Percentiles rank a stretch among this genome's conserved stretches.
Evolutionary conservation across 2,329 filamentous ascomycete genomes (phyloP).

Genomic region (Aotearoamyces nothofagi): DNA sequence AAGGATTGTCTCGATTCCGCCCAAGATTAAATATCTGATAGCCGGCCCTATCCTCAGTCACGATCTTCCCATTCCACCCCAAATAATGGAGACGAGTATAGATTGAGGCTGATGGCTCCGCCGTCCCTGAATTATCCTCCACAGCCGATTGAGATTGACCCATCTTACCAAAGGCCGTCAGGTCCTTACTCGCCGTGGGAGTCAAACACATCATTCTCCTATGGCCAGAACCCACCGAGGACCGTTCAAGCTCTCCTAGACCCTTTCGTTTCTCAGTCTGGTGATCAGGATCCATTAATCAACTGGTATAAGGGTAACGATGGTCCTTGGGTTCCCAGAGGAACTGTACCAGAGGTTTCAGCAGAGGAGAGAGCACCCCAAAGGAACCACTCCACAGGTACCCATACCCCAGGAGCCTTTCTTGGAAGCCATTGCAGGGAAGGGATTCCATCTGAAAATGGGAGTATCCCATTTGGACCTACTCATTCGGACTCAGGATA

Average conservation of each 20-base stretch:
- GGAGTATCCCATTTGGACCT: conserved; percentile 12
- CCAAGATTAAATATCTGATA: too few species aligned
- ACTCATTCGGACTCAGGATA: conserved; percentile 21
- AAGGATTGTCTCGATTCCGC: too few species aligned
- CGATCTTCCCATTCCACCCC: too few species aligned
- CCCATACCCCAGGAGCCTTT: conserved; percentile 12
- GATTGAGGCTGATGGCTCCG: too few species aligned
- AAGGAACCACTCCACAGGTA: conserved; percentile 7
- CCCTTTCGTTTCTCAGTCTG: conserved; percentile 4
- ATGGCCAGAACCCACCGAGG: not conserved
- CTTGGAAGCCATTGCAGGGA: conserved; percentile 17
- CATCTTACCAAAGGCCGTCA: not conserved
- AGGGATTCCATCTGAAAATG: conserved; percentile 15
- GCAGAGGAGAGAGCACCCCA: conserved; percentile 9
- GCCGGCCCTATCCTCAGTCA: too few species aligned
- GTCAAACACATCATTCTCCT: not conserved
- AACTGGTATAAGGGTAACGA: conserved; percentile 24
- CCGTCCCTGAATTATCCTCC: not conserved
- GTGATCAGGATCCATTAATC: conserved; percentile 14
- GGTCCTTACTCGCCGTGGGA: not conserved
- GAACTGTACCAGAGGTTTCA: conserved; percentile 15
- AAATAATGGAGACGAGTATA: too few species aligned
- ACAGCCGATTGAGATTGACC: conserved; percentile 1
- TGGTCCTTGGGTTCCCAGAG: conserved; percentile 28
- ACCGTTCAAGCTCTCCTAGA: not conserved